phyloP scores from a whole-genome alignment of 805 yeast genomes.

The Ogataea neopini region DNA sequence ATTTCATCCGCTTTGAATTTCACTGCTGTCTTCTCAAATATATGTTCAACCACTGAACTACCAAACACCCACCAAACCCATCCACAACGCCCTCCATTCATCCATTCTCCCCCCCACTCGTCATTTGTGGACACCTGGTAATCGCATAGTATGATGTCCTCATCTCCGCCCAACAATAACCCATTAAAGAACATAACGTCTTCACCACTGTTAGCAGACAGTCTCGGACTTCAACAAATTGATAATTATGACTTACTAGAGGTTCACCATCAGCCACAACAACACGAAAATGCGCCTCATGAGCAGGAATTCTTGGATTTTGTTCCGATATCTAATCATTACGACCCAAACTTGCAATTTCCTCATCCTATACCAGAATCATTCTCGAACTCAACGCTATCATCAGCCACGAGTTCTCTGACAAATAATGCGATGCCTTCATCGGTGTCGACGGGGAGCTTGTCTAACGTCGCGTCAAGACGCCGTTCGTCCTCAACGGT shows the following conservation, averaged over 20 bases:
- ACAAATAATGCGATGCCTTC: slow-evolving; percentile 15
- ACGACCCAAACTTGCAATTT: slow-evolving; percentile 29
- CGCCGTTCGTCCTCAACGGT: slow-evolving; percentile 17
- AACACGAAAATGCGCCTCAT: slow-evolving; percentile 4
- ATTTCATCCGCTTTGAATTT: slow-evolving; percentile 7
- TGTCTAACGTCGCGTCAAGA: slow-evolving; percentile 20
- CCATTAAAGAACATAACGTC: slow-evolving; percentile 25
- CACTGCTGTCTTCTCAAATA: slow-evolving; percentile 6
- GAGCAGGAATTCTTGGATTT: slow-evolving; percentile 29
- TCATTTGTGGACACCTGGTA: slow-evolving; percentile 5
- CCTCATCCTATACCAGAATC: slow-evolving; percentile 34
- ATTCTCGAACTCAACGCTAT: slow-evolving; percentile 35
- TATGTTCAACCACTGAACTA: no score
- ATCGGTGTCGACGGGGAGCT: slow-evolving; percentile 21
- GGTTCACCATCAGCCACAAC: slow-evolving; percentile 5
- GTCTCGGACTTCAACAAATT: slow-evolving; percentile 22
- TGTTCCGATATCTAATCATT: slow-evolving; percentile 31
- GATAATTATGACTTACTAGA: slow-evolving; percentile 19
- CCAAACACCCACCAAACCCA: no score
- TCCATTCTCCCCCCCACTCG: background rate
- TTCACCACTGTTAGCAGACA: slow-evolving; percentile 26
- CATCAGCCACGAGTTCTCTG: slow-evolving; percentile 31
- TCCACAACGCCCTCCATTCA: background rate
- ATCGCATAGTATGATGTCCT: slow-evolving; percentile 34
- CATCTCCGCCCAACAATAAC: slow-evolving; percentile 34